phyloP scores from a whole-genome alignment of 352 stramenopile genomes.

The Phytophthora sansomeana region DNA sequence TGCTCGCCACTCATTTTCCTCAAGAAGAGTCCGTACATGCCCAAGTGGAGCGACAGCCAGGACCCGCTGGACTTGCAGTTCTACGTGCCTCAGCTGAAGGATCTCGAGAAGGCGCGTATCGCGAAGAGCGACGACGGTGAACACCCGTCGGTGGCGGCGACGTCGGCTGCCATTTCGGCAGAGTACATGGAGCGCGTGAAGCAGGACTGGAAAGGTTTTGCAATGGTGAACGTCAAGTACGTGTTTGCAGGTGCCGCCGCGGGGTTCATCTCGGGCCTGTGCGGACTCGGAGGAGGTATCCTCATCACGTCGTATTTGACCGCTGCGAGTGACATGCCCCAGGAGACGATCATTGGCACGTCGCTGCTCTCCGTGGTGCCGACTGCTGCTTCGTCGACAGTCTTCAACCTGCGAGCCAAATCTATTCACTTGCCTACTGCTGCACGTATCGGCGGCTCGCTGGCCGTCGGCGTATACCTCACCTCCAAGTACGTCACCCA shows the following conservation, averaged over 20 bases:
- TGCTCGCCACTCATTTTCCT: conserved; percentile 85
- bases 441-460: conserved; percentile 64
- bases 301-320: conserved; percentile 90
- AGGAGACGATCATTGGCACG: conserved; percentile 85
- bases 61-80: conserved; percentile 83
- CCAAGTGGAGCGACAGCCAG: conserved; percentile 66
- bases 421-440: conserved; percentile 83
- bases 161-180: conserved; percentile 25
- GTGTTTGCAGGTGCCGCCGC: conserved; percentile 71
- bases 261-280: conserved; percentile 87
- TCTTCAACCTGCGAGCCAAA: conserved; percentile 83
- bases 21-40: conserved; percentile 82
- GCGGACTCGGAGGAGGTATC: conserved; percentile 82
- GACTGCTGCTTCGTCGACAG: conserved; percentile 78
- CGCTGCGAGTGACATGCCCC: conserved; percentile 86
- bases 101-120: conserved; percentile 27
- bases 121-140: conserved; percentile 9
- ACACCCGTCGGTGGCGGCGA: conserved; percentile 25
- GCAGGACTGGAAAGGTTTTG: conserved; percentile 54
- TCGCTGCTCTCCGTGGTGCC: conserved; percentile 86
- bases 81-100: conserved; percentile 56
- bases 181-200: conserved; percentile 60
- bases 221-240: conserved; percentile 79
- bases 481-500: conserved; percentile 89
- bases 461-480: conserved; percentile 70